Percentiles rank a stretch among this genome's conserved stretches.
These are phyloP conservation scores for Aspergillus pseudoviridinutans DNA, from an alignment of 2,329 filamentous ascomycete genomes.

Conservation along the genomic window DNA sequence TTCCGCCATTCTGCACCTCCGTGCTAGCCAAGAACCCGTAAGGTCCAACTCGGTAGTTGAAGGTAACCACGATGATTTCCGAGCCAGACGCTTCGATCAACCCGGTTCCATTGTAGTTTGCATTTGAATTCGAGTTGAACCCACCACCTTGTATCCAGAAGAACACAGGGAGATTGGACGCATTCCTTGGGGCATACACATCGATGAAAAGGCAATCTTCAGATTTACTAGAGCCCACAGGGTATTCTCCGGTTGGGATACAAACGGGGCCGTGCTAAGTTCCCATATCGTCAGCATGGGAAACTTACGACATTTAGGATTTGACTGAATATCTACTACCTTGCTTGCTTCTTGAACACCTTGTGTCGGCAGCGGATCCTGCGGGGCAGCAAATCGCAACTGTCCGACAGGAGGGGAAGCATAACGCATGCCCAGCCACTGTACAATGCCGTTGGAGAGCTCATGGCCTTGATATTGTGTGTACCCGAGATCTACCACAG, in stretches of 20 bases:
- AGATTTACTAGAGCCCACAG: slow-evolving; percentile 51
- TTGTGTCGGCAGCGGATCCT: slow-evolving; percentile 52
- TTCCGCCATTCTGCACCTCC: slow-evolving; percentile 48
- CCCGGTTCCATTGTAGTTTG: slow-evolving; percentile 58
- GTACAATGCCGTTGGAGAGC: slow-evolving; percentile 55
- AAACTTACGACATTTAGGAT: background rate
- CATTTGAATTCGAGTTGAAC: slow-evolving; percentile 56
- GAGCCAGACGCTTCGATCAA: slow-evolving; percentile 57
- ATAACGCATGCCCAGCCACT: slow-evolving; percentile 73
- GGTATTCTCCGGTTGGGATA: slow-evolving; percentile 63
- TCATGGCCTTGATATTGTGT: slow-evolving; percentile 59
- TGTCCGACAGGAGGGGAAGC: slow-evolving; percentile 64
- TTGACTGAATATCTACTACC: slow-evolving; percentile 40
- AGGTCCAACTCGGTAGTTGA: slow-evolving; percentile 73
- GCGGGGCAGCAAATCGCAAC: slow-evolving; percentile 64
- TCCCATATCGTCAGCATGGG: slow-evolving; percentile 6
- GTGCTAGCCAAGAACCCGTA: slow-evolving; percentile 67
- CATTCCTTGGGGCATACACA: slow-evolving; percentile 34
- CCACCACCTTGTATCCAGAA: slow-evolving; percentile 61
- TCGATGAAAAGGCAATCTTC: slow-evolving; percentile 44
- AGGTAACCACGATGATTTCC: slow-evolving; percentile 64
- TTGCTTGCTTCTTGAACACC: slow-evolving; percentile 52
- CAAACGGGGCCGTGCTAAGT: slow-evolving; percentile 50
- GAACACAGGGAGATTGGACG: slow-evolving; percentile 60
- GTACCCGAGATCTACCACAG: slow-evolving; percentile 61